Evolutionary conservation across 1,284 basidiomycete genomes (phyloP).

Genomic region (Apiotrichum domesticum): DNA sequence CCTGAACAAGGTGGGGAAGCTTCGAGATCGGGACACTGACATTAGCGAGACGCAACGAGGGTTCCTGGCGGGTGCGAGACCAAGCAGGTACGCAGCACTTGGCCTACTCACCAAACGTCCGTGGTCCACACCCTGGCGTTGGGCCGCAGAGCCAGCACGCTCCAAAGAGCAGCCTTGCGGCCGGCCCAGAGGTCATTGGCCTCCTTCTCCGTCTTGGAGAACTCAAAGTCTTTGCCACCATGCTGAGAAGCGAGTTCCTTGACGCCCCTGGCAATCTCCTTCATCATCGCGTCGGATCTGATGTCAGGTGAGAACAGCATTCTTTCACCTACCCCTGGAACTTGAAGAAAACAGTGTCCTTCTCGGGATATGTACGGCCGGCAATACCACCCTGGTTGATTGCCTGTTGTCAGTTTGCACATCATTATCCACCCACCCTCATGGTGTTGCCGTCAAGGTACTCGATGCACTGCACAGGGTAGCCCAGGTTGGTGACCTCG

Average conservation of each 20-base stretch:
- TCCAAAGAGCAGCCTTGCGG: slow-evolving; percentile 74
- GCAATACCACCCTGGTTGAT: slow-evolving; percentile 60
- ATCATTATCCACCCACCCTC: slow-evolving; percentile 24
- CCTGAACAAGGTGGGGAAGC: slow-evolving; percentile 66
- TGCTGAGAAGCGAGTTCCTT: slow-evolving; percentile 58
- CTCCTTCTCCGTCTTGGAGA: slow-evolving; percentile 62
- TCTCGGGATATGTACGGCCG: slow-evolving; percentile 58
- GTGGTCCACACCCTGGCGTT: slow-evolving; percentile 68
- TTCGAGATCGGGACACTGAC: slow-evolving; percentile 68
- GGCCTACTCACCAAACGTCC: slow-evolving; percentile 66
- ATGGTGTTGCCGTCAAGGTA: slow-evolving; percentile 67
- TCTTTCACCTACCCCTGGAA: slow-evolving; percentile 59
- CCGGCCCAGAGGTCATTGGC: slow-evolving; percentile 76
- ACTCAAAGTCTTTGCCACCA: slow-evolving; percentile 63
- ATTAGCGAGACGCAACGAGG: not conserved
- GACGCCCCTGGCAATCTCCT: slow-evolving; percentile 60
- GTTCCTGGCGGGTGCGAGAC: too few relatives aligned
- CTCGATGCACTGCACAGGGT: slow-evolving; percentile 61
- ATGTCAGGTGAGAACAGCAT: not conserved
- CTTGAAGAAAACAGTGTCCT: slow-evolving; percentile 79
- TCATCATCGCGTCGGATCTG: slow-evolving; percentile 54
- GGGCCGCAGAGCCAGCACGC: slow-evolving; percentile 60
- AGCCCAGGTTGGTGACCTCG: slow-evolving; percentile 24
- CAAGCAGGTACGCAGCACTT: too few relatives aligned
- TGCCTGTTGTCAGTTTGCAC: slow-evolving; percentile 39